phyloP scores from a whole-genome alignment of 331 rosid genomes.

The Erythrophleum ivorense region DNA sequence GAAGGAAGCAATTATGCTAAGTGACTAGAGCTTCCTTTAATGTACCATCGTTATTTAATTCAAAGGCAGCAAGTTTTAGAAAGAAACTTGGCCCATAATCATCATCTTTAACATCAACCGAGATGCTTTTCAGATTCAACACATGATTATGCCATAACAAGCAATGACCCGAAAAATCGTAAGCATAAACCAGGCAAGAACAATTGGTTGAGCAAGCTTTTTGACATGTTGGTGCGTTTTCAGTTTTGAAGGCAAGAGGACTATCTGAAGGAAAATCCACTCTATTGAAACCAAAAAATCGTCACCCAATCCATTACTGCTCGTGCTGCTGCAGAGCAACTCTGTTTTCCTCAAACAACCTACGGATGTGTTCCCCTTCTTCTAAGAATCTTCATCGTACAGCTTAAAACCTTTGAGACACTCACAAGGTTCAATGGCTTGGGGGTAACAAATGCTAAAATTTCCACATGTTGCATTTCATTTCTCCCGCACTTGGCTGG shows the following conservation, averaged over 20 bases:
- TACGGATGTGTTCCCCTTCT: slow-evolving; percentile 21
- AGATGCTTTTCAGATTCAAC: slow-evolving; percentile 1
- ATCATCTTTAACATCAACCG: background rate
- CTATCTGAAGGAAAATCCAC: slow-evolving; percentile 9
- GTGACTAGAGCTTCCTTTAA: background rate
- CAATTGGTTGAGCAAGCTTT: background rate
- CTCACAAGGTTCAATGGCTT: background rate
- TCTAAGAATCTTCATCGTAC: slow-evolving; percentile 29
- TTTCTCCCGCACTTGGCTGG: slow-evolving; percentile 32
- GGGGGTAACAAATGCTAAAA: slow-evolving; percentile 32
- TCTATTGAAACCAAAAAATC: background rate
- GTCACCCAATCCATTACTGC: background rate
- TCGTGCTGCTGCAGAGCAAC: slow-evolving; percentile 28
- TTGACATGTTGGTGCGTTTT: background rate
- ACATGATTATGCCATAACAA: slow-evolving; percentile 7
- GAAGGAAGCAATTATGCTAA: background rate
- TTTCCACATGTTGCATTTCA: slow-evolving; percentile 19
- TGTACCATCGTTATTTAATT: background rate
- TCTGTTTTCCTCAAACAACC: slow-evolving; percentile 50
- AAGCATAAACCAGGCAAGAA: slow-evolving; percentile 33
- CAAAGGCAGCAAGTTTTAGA: slow-evolving; percentile 32
- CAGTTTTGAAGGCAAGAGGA: too few relatives aligned
- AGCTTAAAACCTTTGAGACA: slow-evolving; percentile 25
- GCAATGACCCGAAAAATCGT: background rate
- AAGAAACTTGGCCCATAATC: background rate